Evolutionary conservation across 2,329 filamentous ascomycete species (phyloP), one percentile per base, ranked within the genome.

Genomic region (Coniochaeta sp.): DNA sequence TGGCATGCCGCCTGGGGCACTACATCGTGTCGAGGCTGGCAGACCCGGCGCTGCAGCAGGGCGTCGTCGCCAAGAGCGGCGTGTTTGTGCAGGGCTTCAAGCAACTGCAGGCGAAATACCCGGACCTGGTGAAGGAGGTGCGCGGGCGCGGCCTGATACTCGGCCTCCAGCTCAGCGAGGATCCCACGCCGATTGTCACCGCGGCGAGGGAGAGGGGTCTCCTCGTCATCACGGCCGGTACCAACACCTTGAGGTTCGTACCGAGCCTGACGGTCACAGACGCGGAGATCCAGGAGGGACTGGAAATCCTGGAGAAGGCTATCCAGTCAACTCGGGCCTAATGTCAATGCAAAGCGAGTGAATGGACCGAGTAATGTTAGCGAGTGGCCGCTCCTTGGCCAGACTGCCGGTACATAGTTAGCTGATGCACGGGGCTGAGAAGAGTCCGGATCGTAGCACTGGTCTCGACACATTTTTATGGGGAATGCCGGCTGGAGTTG

Each of bases 181-280:
- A 95, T 70, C 90, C 86, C 32, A 81, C 82, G 19, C 82, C 81
- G 14, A 87, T 99, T 62, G 81, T 99, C 62, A 91, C 88, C 64
- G 93, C 92, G 12, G 92, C 93, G 19, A 81, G 95, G 62, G 91
- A 98, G 78, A 82, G 91, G 62, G 95, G 95, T 0, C 73, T 99
- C 69, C 74, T 99, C 61, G 81, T 99, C 62, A 97, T 99, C 70
- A 97, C 92, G 1, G 93, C 91, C 30, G 95, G 95, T 1, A 92
- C 87, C 32, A 96, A 98, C 71, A 97, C 93, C 9, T 76, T 99
- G 66, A 82, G 95, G 55, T 96, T 99, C 68, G 92, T 98, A 60
- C 95, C 95, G 34, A 89, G 91, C 62, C 77, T 99, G 69, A 86
- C 87, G 6, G 89, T 99, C 61, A 89, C 85, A 0, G 86, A 91